phyloP scores from a whole-genome alignment of 1,284 basidiomycete genomes.

The Tilletia indica region DNA sequence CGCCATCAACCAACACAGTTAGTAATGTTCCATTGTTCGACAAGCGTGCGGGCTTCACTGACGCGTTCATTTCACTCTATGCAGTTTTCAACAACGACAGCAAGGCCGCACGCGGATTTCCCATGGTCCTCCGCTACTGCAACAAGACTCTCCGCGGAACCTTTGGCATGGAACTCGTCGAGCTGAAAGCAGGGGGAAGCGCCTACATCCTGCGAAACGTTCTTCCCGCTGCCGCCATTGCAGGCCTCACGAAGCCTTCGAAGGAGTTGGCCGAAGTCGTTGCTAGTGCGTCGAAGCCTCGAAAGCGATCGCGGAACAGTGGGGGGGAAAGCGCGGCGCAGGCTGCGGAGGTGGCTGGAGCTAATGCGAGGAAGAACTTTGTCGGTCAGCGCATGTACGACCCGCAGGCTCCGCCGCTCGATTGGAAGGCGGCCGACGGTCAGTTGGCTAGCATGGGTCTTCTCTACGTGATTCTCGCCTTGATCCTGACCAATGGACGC shows the following conservation, averaged over 20 bases:
- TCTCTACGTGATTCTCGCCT: conserved; percentile 47
- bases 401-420: conserved; percentile 21
- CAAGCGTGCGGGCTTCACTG: background rate
- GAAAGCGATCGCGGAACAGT: background rate
- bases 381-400: background rate
- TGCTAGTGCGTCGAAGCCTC: background rate
- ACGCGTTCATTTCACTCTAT: background rate
- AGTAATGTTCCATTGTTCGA: background rate
- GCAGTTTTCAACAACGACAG: conserved; percentile 27
- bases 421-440: conserved; percentile 36
- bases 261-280: conserved; percentile 20
- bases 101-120: conserved; percentile 27
- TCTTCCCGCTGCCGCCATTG: background rate
- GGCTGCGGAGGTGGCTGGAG: background rate
- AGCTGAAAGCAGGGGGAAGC: conserved; percentile 23
- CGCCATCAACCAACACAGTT: conserved; percentile 32
- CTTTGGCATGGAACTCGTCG: conserved; percentile 40
- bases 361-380: background rate
- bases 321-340: background rate
- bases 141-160: conserved; percentile 36
- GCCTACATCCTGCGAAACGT: conserved; percentile 4
- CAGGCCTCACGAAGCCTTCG: background rate
- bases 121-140: conserved; percentile 39
- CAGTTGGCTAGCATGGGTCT: conserved; percentile 49
- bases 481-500: conserved; percentile 54